A percentile compares a stretch with the other conserved stretches of the same genome.
phyloP scores from a whole-genome alignment of 148 eudicot species.

The Gaultheria prostrata region DNA sequence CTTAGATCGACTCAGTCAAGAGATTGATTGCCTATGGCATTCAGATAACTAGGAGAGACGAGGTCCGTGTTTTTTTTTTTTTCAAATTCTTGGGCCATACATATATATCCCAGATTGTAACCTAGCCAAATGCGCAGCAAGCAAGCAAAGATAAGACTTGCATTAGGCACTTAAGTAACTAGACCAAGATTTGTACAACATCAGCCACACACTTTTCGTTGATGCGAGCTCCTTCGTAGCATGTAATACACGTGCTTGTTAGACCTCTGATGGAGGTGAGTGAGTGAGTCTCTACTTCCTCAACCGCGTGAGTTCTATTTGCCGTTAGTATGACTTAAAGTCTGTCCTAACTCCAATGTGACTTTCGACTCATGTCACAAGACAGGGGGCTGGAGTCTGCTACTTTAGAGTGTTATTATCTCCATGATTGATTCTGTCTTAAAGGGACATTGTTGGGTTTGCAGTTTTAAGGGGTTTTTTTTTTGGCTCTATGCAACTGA shows the following conservation, averaged over 20 bases:
- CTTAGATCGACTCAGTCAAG: background rate
- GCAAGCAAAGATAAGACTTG: background rate
- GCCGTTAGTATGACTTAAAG: background rate
- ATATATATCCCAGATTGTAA: background rate
- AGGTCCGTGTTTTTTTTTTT: background rate
- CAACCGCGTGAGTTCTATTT: no score
- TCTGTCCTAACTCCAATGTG: background rate
- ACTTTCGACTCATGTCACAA: no score
- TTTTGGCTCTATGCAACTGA: background rate
- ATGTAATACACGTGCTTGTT: background rate
- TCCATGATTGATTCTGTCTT: background rate
- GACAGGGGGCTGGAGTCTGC: background rate
- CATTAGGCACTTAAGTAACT: background rate
- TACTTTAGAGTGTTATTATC: background rate
- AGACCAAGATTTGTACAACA: background rate
- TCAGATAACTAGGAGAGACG: background rate
- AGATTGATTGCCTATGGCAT: background rate
- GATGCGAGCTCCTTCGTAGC: background rate
- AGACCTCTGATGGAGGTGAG: background rate
- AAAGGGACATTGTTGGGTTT: background rate
- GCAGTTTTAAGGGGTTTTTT: no score
- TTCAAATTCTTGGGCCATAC: background rate
- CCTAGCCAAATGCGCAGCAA: background rate
- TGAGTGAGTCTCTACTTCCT: background rate
- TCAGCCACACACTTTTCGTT: no score